A percentile compares a stretch with the other conserved stretches of the same genome.
Evolutionary conservation across 768 basidiomycete species (phyloP).

Genomic region (Sporobolomyces roseus): DNA sequence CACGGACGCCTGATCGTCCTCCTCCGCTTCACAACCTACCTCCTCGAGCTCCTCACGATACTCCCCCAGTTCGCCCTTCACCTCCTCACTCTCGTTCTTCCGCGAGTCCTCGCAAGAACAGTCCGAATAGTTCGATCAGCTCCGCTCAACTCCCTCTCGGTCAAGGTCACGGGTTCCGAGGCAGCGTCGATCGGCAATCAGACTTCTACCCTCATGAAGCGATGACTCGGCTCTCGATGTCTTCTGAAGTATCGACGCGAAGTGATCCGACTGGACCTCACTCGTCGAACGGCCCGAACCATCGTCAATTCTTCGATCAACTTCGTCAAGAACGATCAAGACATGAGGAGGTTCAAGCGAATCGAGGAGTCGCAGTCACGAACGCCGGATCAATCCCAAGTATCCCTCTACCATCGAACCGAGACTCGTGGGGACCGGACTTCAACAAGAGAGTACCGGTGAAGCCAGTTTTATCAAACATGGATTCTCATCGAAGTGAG

Average conservation of each 20-base stretch:
- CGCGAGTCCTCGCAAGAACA: not conserved
- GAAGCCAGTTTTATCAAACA: no score
- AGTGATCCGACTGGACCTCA: not conserved
- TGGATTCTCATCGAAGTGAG: no score
- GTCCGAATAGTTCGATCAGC: no score
- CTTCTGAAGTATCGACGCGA: not conserved
- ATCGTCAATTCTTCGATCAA: constrained; percentile 27
- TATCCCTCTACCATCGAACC: not conserved
- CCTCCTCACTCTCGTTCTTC: not conserved
- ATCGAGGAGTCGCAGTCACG: not conserved
- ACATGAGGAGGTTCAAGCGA: constrained; percentile 1
- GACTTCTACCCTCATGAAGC: constrained; percentile 3
- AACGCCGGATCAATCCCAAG: no score
- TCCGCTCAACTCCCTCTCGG: not conserved
- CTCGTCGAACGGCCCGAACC: constrained; percentile 6
- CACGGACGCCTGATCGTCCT: constrained; percentile 7
- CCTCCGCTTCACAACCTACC: not conserved
- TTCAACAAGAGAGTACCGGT: no score
- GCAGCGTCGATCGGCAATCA: not conserved
- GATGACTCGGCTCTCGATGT: constrained; percentile 13
- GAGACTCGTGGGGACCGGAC: constrained; percentile 3
- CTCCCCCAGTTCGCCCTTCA: not conserved
- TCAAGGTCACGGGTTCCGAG: not conserved
- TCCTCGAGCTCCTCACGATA: not conserved
- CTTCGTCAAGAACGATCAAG: constrained; percentile 8